Evolutionary conservation across 75 land plant genomes (phyloP), one percentile per base, ranked within the genome.

Genomic region (Pinus albicaulis): DNA sequence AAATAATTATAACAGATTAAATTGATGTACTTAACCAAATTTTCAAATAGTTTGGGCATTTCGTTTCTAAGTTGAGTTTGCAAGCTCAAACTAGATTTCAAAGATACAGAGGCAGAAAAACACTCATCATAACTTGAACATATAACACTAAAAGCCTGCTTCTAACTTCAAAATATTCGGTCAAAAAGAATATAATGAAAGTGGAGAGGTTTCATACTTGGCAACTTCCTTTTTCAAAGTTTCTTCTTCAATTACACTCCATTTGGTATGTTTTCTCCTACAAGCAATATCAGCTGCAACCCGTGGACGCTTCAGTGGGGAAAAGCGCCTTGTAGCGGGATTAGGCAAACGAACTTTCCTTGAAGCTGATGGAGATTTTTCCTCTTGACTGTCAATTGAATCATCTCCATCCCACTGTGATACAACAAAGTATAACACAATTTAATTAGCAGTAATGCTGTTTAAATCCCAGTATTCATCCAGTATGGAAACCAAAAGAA

Each of bases 221-320:
- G 72, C 59, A 16, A 88, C 90, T 17, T 66, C 90, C 16, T 62
- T 76, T 63, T 76, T 82, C 71, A 88, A 78, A 59, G 84, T 76
- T 44, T 85, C 84, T 68, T 88, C 90, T 76, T 88, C 90, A 17
- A 70, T 0, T 17, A 44, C 2, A 72, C 66, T 88, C 87, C 87
- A 88, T 56, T 34, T 77, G 53, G 57, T 85, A 38, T 5, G 14
- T 55, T 69, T 76, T 70, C 87, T 79, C 70, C 87, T 79, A 56
- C 41, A 36, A 26, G 44, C 4, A 66, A 61, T 7, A 53, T 56
- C 26, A 38, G 15, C 26, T 38, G 44, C 13, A 57, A n/a, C 56
- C 3, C 11, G n/a, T 16, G 44, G 23, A 11, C 80, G n/a, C 12
- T 25, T 71, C 56, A 71, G 26, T 20, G 76, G 64, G 7, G 71